Conservation (phyloP, 2,329 filamentous ascomycete genomes). For the Endoconidiophora polonica region DNA sequence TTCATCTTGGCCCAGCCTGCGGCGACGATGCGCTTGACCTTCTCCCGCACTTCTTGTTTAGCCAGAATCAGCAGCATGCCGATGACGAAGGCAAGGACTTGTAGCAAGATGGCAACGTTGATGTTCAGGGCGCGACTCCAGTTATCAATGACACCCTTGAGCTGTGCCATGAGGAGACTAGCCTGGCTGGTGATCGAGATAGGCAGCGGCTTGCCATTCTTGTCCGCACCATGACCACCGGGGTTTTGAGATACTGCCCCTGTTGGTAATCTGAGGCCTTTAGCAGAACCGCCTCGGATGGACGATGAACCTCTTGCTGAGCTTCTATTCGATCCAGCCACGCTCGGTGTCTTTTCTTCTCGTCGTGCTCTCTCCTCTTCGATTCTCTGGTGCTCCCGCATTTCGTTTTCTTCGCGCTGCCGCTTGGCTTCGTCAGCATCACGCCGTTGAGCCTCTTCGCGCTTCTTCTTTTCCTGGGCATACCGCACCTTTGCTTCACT, state of each 20-base stretch:
- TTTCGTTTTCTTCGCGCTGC: slow-evolving; percentile 41
- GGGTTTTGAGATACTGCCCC: not conserved
- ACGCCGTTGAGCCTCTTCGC: slow-evolving; percentile 38
- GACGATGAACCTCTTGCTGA: slow-evolving; percentile 6
- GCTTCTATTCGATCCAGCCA: slow-evolving; percentile 21
- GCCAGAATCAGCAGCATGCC: slow-evolving; percentile 64
- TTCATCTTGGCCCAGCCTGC: slow-evolving; percentile 66
- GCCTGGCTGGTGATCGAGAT: slow-evolving; percentile 24
- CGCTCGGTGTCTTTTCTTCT: slow-evolving; percentile 32
- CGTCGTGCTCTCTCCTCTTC: slow-evolving; percentile 35
- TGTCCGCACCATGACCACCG: slow-evolving; percentile 1
- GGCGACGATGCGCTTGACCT: slow-evolving; percentile 50
- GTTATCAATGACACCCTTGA: slow-evolving; percentile 34
- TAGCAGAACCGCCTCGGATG: not conserved
- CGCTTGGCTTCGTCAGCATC: slow-evolving; percentile 41
- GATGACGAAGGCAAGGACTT: slow-evolving; percentile 61
- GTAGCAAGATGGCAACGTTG: slow-evolving; percentile 40
- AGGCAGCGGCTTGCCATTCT: slow-evolving; percentile 16
- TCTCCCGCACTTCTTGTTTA: slow-evolving; percentile 56
- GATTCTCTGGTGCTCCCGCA: slow-evolving; percentile 33
- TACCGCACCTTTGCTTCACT: slow-evolving; percentile 51
- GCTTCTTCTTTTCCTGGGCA: slow-evolving; percentile 37
- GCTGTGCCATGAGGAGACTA: slow-evolving; percentile 33
- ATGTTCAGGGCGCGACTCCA: slow-evolving; percentile 33
- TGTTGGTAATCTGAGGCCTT: not conserved